A percentile compares a stretch with the other conserved stretches of the same genome.
Evolutionary conservation across 2,329 filamentous ascomycete genomes (phyloP).

Genomic region (Aspergillus quadricinctus): DNA sequence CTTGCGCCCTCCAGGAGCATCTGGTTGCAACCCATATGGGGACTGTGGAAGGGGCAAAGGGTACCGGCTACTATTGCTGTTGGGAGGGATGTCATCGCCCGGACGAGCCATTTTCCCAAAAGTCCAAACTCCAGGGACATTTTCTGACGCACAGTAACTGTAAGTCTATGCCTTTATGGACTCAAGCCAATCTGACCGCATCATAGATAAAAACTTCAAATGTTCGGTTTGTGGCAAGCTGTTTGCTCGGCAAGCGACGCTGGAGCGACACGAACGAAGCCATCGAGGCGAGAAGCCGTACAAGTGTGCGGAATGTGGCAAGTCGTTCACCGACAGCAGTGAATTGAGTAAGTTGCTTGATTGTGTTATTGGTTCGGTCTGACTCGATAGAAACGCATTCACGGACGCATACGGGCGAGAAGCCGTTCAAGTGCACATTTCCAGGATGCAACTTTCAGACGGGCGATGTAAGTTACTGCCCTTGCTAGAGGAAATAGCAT

Average conservation of each 20-base stretch:
- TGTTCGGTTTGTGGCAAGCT: slow-evolving; percentile 40
- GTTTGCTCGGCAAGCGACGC: slow-evolving; percentile 41
- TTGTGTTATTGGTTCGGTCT: slow-evolving; percentile 6
- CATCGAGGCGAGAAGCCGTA: slow-evolving; percentile 43
- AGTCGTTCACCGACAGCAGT: slow-evolving; percentile 43
- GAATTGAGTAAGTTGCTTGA: slow-evolving; percentile 35
- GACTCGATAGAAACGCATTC: slow-evolving; percentile 38
- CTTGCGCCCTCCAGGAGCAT: slow-evolving; percentile 38
- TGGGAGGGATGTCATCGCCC: slow-evolving; percentile 42
- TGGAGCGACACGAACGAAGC: slow-evolving; percentile 42
- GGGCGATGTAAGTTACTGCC: slow-evolving; percentile 35
- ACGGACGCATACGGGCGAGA: slow-evolving; percentile 41
- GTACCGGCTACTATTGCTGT: slow-evolving; percentile 42
- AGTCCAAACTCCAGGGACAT: slow-evolving; percentile 43
- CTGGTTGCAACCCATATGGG: slow-evolving; percentile 35
- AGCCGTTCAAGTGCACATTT: slow-evolving; percentile 41
- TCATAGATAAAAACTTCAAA: slow-evolving; percentile 39
- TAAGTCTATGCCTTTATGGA: slow-evolving; percentile 13
- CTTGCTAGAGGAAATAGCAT: background rate
- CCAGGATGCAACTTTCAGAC: slow-evolving; percentile 42
- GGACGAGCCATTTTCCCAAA: slow-evolving; percentile 42
- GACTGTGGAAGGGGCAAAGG: slow-evolving; percentile 34
- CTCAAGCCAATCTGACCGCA: background rate
- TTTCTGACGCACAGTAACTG: slow-evolving; percentile 44
- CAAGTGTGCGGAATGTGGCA: slow-evolving; percentile 38